Evolutionary conservation across 2,329 filamentous ascomycete species (phyloP).

Genomic region (Septoria linicola): DNA sequence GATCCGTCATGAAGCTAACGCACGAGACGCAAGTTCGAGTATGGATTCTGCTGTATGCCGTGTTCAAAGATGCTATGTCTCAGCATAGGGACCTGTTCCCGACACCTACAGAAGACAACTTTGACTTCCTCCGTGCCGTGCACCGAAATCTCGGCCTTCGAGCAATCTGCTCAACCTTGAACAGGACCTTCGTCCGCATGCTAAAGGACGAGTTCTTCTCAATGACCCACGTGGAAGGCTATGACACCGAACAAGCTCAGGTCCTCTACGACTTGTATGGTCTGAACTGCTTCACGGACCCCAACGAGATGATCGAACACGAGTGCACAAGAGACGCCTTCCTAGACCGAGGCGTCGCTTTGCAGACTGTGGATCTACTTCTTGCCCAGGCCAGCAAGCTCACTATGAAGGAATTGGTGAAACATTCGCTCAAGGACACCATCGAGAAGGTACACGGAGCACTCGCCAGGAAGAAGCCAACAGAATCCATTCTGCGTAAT

Average conservation of each 20-base stretch:
- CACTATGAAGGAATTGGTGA: conserved; percentile 85
- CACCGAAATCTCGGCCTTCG: conserved; percentile 83
- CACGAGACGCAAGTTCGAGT: conserved; percentile 83
- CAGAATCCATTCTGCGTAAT: conserved; percentile 81
- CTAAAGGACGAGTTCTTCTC: conserved; percentile 82
- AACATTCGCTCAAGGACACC: conserved; percentile 82
- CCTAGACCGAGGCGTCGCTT: conserved; percentile 75
- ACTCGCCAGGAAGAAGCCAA: conserved; percentile 73
- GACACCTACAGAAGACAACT: conserved; percentile 67
- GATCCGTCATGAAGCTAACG: conserved; percentile 48
- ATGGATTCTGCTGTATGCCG: conserved; percentile 82
- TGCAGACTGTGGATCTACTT: conserved; percentile 79
- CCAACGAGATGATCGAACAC: conserved; percentile 61
- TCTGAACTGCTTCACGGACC: conserved; percentile 58
- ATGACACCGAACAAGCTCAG: conserved; percentile 83
- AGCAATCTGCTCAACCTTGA: conserved; percentile 78
- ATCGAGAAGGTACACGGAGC: conserved; percentile 92
- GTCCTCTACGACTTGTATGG: conserved; percentile 81
- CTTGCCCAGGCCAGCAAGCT: conserved; percentile 77
- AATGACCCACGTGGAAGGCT: conserved; percentile 72
- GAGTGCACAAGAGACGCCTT: conserved; percentile 70
- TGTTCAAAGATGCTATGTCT: conserved; percentile 71
- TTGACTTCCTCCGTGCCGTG: conserved; percentile 75
- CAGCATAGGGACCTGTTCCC: conserved; percentile 66
- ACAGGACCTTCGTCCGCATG: conserved; percentile 84